Evolutionary conservation across 2,329 filamentous ascomycete species (phyloP).

Genomic region (Alternaria sp.): DNA sequence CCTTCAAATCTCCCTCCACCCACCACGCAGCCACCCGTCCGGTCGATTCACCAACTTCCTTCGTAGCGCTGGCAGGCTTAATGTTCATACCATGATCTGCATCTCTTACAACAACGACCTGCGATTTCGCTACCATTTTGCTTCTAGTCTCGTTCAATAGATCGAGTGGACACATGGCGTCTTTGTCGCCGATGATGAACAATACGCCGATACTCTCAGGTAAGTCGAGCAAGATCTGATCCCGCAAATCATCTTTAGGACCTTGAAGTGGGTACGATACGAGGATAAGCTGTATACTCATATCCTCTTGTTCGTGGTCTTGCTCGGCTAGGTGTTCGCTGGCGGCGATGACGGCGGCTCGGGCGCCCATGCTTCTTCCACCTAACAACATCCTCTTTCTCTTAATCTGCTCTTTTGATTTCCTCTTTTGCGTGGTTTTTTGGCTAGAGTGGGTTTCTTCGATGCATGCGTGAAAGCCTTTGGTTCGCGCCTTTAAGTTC

Average conservation of each 20-base stretch:
- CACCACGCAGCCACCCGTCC: constrained; percentile 50
- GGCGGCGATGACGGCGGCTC: constrained; percentile 53
- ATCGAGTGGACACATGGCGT: constrained; percentile 35
- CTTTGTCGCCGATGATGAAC: constrained; percentile 51
- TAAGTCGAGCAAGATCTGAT: constrained; percentile 52
- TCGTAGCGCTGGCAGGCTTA: constrained; percentile 36
- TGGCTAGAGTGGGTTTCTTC: constrained; percentile 21
- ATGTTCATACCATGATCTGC: constrained; percentile 56
- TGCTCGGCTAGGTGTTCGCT: not conserved
- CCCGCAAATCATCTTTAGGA: constrained; percentile 47
- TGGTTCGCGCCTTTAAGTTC: constrained; percentile 52
- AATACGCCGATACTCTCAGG: constrained; percentile 43
- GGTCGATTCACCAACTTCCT: constrained; percentile 40
- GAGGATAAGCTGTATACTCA: constrained; percentile 43
- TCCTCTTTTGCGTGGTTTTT: not conserved
- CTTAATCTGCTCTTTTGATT: fast-evolving
- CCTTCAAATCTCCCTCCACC: constrained; percentile 28
- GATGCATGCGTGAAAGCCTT: constrained; percentile 51
- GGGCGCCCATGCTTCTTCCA: constrained; percentile 56
- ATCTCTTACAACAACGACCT: constrained; percentile 48
- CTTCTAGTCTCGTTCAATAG: constrained; percentile 35
- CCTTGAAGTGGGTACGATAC: constrained; percentile 55
- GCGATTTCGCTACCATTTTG: constrained; percentile 51
- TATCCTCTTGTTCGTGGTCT: not conserved
- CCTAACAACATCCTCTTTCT: constrained; percentile 37